Evolutionary conservation across 495 filamentous ascomycete genomes (phyloP), one percentile per base, ranked within the genome.

Genomic region (Cladorrhinum samala): DNA sequence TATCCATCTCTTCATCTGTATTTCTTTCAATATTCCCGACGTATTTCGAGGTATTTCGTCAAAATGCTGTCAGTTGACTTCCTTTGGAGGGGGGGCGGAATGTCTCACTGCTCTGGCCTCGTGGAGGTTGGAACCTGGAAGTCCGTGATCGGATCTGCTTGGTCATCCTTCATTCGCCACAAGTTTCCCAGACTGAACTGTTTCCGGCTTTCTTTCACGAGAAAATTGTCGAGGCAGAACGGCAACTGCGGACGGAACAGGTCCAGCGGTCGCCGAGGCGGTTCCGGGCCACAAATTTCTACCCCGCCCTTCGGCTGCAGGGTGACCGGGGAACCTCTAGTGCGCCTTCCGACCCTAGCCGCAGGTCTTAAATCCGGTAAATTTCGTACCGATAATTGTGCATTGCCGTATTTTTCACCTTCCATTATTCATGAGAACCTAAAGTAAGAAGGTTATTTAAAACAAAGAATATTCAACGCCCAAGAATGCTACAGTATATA

Each of bases 281-380:
- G 2, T n/a, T n/a, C n/a, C n/a, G n/a, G n/a, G n/a, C n/a, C n/a
- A n/a, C n/a, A n/a, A n/a, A n/a, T n/a, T n/a, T n/a, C n/a, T n/a
- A n/a, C n/a, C n/a, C n/a, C n/a, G n/a, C n/a, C n/a, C n/a, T n/a
- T n/a, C 13, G 11, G 39, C 16, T 18, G 39, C 39, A 41, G 39
- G 17, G 16, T 14, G 24, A 37, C 27, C 48, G 48, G 48, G 48
- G 48, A 50, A 21, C 37, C 1, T 27, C 7, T 18, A 16, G 33
- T 39, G 48, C 30, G 25, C 30, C 46, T 49, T 49, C 46, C 46
- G 46, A 25, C 25, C 18, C 33, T 49, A 49, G 24, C 25, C 30
- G 46, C 30, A 45, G 14, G 30, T n/a, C n/a, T n/a, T n/a, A n/a
- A n/a, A n/a, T n/a, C n/a, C n/a, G n/a, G n/a, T n/a, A n/a, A n/a